Base-by-base conservation (phyloP, 108 stramenopile species). In the Nitzschia inconspicua region DNA sequence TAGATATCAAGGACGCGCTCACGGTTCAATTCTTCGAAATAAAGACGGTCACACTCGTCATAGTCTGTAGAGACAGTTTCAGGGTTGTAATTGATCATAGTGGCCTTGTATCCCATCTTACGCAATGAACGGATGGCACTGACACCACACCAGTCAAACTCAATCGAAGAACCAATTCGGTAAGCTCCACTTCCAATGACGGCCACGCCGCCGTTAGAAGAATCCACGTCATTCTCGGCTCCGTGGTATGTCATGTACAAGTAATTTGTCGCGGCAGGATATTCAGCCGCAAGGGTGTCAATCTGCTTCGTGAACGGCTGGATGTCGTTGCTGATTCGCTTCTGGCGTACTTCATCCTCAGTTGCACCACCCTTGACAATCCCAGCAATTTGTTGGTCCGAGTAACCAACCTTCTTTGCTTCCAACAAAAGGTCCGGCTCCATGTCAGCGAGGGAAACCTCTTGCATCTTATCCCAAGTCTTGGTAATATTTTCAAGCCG, bases 41-140 rank as follows among this genome's bases (percentile, higher is more conserved):
- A 99, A 28, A 99, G 79, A 44, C 93, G 85, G 69, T 99, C 98
- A 76, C 97, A 96, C 73, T 99, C 98, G 63, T 99, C 98, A 60
- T 97, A 99, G 77, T 99, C 98, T 18, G 98, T 99, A 3, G 94
- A 95, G n/a, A 99, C 98, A 42, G 98, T 99, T 65, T 99, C 98
- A 19, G 98, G 98, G 88, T 99, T 99, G 83, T 98, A 97, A 85
- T 99, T 99, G 56, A 98, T 82, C 86, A 97, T 86, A 35, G 89
- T 91, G 26, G 87, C 79, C 72, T 89, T 82, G 77, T 77, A 78
- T 49, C 96, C 96, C 44, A 93, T 69, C 60, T 88, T 63, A 36
- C 96, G 86, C 44, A 98, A 87, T 40, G 95, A 65, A 13, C 98
- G 86, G 71, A 98, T 95, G 49, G 94, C 89, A 63, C 88, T 90